phyloP scores from a whole-genome alignment of 2,329 filamentous ascomycete genomes.

The Botryotinia globosa region DNA sequence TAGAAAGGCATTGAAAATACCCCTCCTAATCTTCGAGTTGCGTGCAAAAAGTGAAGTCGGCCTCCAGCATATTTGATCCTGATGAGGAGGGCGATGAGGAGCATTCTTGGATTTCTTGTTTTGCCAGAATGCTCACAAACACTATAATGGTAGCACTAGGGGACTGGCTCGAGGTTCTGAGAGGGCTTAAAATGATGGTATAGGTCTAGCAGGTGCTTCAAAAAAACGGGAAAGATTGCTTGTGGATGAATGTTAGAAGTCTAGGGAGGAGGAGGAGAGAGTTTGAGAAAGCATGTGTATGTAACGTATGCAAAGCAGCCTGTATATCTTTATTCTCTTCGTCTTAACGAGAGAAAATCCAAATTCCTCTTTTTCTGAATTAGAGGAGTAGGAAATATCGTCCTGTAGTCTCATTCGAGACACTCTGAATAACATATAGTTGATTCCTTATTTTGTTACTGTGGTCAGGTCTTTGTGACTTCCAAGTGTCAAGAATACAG shows the following conservation, averaged over 20 bases:
- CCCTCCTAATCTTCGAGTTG: rapidly evolving
- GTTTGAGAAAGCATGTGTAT: background rate
- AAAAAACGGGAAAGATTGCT: background rate
- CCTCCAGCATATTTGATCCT: background rate
- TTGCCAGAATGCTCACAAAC: background rate
- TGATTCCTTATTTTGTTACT: background rate
- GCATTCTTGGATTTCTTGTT: background rate
- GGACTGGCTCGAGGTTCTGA: rapidly evolving
- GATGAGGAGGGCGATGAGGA: background rate
- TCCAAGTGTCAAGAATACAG: background rate
- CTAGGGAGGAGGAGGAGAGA: too few species aligned
- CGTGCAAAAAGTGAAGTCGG: background rate
- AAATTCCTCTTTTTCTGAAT: background rate
- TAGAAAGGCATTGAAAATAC: background rate
- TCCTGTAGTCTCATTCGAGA: background rate
- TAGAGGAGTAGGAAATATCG: background rate
- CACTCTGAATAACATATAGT: background rate
- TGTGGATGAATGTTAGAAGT: background rate
- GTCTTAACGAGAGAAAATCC: background rate
- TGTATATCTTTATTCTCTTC: background rate
- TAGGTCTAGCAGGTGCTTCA: too few species aligned
- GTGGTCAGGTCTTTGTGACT: background rate
- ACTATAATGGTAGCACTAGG: background rate
- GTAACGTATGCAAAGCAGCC: background rate
- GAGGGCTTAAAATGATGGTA: background rate